Evolutionary conservation across 805 yeast genomes (phyloP), one percentile per base, ranked within the genome.

Genomic region (Kregervanrija delftensis): DNA sequence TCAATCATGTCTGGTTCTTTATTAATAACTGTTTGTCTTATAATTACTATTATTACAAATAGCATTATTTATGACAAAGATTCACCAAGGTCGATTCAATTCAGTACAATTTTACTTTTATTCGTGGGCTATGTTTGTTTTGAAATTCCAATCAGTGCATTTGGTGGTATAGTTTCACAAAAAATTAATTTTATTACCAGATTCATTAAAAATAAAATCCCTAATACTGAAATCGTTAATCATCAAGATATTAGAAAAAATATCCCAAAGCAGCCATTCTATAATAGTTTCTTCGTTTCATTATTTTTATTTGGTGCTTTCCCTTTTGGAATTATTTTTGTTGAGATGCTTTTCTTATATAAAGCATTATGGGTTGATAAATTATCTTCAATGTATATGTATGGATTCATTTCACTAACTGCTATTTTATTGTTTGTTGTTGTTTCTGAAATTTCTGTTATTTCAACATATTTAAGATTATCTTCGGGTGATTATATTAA

Each of bases 261-360:
- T 4, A 49, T 67, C 6, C 67, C 72, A 14, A 49, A 49, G 32
- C 72, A 65, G 51, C 76, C 76, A 15, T 50, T 57, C 30, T 66
- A 64, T 46, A 58, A 63, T 50, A 56, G 50, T 40, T 49, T 53
- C 37, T 43, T 54, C 11, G 61, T 66, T 47, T 62, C 71, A 9
- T 49, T 73, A 1, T 66, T 75, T 5, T 53, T 74, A 0, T 81
- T 83, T 54, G 96, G 96, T 2, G 41, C 81, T 15, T 72, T 85
- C 40, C 95, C 96, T 33, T 88, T 86, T 58, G 80, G 83, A 13
- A 79, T 87, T 11, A 80, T 86, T n/a, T 83, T 82, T 57, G 88
- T 85, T 44, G 96, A 88, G 57, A 66, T 88, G 47, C 64, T 79
- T 44, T 83, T 80, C 60, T 73, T 86, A 30, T 80, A 84, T 66